Base-by-base conservation (phyloP, 1,139 yeast genomes). In the Ogataea hybrid region DNA sequence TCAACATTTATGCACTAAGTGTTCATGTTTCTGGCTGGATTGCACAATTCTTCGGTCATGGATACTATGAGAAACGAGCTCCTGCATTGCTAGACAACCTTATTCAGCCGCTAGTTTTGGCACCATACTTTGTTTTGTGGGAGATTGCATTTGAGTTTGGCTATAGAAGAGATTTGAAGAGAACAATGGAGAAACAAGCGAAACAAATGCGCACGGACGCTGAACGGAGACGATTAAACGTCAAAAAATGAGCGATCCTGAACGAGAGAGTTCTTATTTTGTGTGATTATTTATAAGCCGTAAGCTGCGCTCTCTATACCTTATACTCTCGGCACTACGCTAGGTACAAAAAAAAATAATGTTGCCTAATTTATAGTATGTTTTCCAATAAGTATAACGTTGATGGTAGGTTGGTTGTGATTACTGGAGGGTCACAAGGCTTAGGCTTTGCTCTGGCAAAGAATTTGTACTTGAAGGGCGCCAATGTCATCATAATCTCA, bases 341-440 rank as follows among this genome's bases (percentile, higher is more conserved):
- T 20, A 20, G 21, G 21, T 28, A 41, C 17, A 12, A 9, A 37
- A 29, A 30, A 23, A 25, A 12, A 17, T 5, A 14, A 30, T 32
- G 20, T 23, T 8, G 25, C 23, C 15, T 18, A 3, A 11, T 23
- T 6, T 11, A 5, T 30, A 11, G n/a, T n/a, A 33, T 34, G 42
- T 39, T 39, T 12, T 33, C 35, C n/a, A 21, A 38, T n/a, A 20
- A 47, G 3, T 55, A 63, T 44, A 58, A 46, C 53, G 63, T 68
- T 6, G 54, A 51, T 58, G 78, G 76, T 18, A 81, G 82, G 62
- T 61, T 77, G 1, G 90, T 86, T 2, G 73, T 92, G n/a, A 73
- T 94, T 15, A 77, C 96, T 0, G 99, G 99, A 2, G 98, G 92
- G 0, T 89, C 97, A 0, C 98, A 92, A 57, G 99, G 99, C 0